Evolutionary conservation across 352 stramenopile species (phyloP), one percentile per base, ranked within the genome.

Genomic region (Globisporangium nodosum): DNA sequence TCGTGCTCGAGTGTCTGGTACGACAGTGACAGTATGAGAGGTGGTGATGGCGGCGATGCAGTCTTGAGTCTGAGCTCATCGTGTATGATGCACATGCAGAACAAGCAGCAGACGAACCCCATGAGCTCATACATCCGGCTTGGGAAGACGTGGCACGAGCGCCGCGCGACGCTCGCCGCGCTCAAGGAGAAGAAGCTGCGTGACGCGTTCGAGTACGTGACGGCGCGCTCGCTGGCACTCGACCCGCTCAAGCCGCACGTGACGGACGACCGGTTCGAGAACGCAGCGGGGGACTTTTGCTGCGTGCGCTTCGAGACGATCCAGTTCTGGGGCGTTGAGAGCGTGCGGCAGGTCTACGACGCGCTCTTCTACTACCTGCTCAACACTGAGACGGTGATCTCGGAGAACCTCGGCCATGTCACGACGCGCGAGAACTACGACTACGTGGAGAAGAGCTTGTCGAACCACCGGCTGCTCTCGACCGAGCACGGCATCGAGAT

Each of bases 361-460:
- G 76, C 79, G 15, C 69, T 83, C 27, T 65, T 70, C 55, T 78
- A 74, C 53, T 87, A 78, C 65, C 69, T 81, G n/a, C 46, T 63
- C n/a, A 86, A 85, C 42, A 72, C 82, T 52, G 76, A 89, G 49
- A 76, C 81, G 47, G 77, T 56, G 33, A 76, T 86, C 58, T 85
- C 76, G 0, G 74, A 89, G 43, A 71, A 71, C 48, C 57, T 86
- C 11, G 76, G 76, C 5, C 62, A 85, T 39, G 78, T 87, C 24
- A 85, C 76, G 4, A 69, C 79, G 47, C 69, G 74, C 5, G 74
- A 85, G 51, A 71, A 85, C 43, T 76, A 87, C 58, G 81, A 78
- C 50, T 69, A 61, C 5, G 50, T 65, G 1, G 78, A 76, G 37
- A 64, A 68, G 54, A 71, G 66, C 47, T 63, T 84, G 3, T 73